A percentile compares a stretch with the other conserved stretches of the same genome.
These are phyloP conservation scores for Pythium chondricola DNA, from an alignment of 352 stramenopile genomes.

Conservation along the genomic window DNA sequence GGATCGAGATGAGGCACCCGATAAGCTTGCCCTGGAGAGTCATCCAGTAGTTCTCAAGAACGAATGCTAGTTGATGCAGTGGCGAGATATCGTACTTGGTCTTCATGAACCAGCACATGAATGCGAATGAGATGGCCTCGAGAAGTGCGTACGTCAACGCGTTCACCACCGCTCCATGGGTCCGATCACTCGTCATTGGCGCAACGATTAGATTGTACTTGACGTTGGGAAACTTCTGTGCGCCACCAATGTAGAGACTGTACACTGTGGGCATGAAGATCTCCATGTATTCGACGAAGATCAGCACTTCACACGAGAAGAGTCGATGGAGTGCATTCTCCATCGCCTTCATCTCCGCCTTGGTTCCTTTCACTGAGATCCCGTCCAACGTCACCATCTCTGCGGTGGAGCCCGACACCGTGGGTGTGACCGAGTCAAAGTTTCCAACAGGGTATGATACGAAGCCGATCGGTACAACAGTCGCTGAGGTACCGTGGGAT, in stretches of 20 bases:
- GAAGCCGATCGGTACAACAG: too few relatives aligned
- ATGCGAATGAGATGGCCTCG: slow-evolving; percentile 22
- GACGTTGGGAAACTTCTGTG: not conserved
- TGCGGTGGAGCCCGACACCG: too few relatives aligned
- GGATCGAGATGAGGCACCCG: slow-evolving; percentile 9
- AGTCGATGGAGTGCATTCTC: slow-evolving; percentile 16
- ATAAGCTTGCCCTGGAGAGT: slow-evolving; percentile 35
- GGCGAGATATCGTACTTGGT: slow-evolving; percentile 18
- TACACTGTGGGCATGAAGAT: slow-evolving; percentile 2
- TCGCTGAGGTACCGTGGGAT: too few relatives aligned
- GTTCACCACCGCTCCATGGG: not conserved
- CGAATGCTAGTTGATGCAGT: slow-evolving; percentile 28
- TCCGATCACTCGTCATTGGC: not conserved
- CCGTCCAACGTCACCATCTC: too few relatives aligned
- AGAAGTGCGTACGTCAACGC: slow-evolving; percentile 26
- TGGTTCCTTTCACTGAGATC: too few relatives aligned
- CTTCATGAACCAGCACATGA: slow-evolving; percentile 20
- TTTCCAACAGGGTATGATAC: too few relatives aligned
- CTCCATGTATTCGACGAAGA: slow-evolving; percentile 17
- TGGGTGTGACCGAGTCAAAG: too few relatives aligned
- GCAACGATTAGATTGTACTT: slow-evolving; percentile 4
- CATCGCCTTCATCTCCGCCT: too few relatives aligned
- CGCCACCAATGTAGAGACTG: not conserved
- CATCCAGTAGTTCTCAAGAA: slow-evolving; percentile 29
- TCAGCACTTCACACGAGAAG: slow-evolving; percentile 12